phyloP scores from a whole-genome alignment of 108 stramenopile genomes.

The Poteriospumella lacustris region DNA sequence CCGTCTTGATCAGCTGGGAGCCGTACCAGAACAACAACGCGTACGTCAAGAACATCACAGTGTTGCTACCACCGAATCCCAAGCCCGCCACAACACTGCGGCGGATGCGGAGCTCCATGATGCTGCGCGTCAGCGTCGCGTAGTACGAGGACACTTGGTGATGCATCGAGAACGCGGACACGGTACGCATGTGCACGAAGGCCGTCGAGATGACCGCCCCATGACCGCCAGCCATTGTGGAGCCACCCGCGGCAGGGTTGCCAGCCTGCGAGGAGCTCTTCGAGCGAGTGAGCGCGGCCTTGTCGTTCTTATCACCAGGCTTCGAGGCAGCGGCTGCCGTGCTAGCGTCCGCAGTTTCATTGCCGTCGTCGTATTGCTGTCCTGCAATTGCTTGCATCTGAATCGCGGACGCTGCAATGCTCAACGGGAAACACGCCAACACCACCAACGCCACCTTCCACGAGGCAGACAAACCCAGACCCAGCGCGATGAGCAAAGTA shows the following conservation, averaged over 20 bases:
- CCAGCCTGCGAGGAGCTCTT: background rate
- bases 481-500: slow-evolving; percentile 58
- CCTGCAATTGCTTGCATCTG: slow-evolving; percentile 56
- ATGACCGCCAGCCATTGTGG: slow-evolving; percentile 1
- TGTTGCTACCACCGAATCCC: background rate
- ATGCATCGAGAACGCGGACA: slow-evolving; percentile 27
- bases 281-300: background rate
- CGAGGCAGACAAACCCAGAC: slow-evolving; percentile 60
- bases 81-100: slow-evolving; percentile 1
- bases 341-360: background rate
- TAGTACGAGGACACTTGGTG: background rate
- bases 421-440: slow-evolving; percentile 61
- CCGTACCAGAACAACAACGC: slow-evolving; percentile 44
- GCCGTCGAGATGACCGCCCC: background rate
- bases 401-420: slow-evolving; percentile 64
- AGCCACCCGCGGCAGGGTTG: too few relatives aligned
- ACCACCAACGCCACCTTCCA: slow-evolving; percentile 75
- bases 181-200: slow-evolving; percentile 18
- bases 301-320: background rate
- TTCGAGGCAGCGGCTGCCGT: too few relatives aligned
- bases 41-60: background rate
- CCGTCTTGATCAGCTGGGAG: slow-evolving; percentile 52
- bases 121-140: background rate
- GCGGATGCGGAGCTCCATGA: background rate
- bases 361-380: background rate